Conservation (phyloP, 495 filamentous ascomycete species). For the Xylaria telfairii region DNA sequence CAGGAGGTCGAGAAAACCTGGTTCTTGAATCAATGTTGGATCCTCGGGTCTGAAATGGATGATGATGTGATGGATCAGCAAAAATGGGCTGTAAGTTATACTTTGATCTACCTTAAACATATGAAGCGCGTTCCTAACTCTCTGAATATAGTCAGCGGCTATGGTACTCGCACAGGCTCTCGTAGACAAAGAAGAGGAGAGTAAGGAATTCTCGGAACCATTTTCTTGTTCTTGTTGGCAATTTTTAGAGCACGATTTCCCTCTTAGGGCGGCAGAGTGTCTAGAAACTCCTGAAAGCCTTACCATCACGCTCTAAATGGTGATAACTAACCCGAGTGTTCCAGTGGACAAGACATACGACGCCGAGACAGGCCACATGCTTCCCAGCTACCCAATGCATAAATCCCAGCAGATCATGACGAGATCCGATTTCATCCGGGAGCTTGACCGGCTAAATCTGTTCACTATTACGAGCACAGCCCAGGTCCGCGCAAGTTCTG, state of each 20-base stretch:
- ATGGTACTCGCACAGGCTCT: conserved; percentile 93
- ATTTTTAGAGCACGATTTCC: too few species aligned
- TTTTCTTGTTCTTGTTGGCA: too few species aligned
- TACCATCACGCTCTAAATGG: too few species aligned
- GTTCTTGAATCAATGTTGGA: conserved; percentile 95
- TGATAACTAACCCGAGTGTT: too few species aligned
- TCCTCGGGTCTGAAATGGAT: conserved; percentile 91
- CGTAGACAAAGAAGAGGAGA: conserved; percentile 77
- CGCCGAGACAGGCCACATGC: conserved; percentile 69
- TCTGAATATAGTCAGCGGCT: conserved; percentile 70
- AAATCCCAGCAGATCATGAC: conserved; percentile 91
- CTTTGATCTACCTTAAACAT: background rate
- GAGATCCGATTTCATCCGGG: conserved; percentile 89
- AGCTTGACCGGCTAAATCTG: conserved; percentile 90
- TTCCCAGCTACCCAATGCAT: conserved; percentile 84
- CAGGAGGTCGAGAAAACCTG: conserved; percentile 86
- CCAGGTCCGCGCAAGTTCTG: conserved; percentile 89
- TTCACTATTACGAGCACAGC: conserved; percentile 92
- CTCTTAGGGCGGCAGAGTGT: too few species aligned
- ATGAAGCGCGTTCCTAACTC: conserved; percentile 21
- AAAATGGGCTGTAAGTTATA: conserved; percentile 77
- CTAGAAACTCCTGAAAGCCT: too few species aligned
- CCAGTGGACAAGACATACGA: conserved; percentile 68
- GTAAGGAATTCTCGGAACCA: too few species aligned
- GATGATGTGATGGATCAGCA: conserved; percentile 99